Conservation (phyloP, 495 filamentous ascomycete species). For the Tuber aestivum region DNA sequence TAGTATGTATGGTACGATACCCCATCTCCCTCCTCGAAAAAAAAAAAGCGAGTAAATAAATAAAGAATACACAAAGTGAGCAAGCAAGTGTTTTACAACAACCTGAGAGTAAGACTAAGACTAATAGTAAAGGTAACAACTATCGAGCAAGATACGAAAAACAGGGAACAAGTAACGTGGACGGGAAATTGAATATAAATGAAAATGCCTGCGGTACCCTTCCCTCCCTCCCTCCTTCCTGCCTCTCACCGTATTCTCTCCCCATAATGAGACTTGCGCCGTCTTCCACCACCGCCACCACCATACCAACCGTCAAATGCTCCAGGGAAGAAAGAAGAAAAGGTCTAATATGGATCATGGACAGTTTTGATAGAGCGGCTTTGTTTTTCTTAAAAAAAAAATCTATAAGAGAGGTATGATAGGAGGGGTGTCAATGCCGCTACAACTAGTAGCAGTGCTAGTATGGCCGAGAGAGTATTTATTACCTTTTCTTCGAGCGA, state of each 20-base stretch:
- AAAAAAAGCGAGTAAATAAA: neutral
- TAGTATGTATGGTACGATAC: too few relatives aligned
- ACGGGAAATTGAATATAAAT: neutral
- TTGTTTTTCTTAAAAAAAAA: neutral
- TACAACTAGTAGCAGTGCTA: neutral
- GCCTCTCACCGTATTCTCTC: neutral
- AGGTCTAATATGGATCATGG: neutral
- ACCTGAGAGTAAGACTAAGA: neutral
- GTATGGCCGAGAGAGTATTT: neutral
- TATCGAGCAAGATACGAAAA: neutral
- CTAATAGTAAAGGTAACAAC: neutral
- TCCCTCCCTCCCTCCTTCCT: neutral
- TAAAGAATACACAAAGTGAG: neutral
- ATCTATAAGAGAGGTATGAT: neutral
- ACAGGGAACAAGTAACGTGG: neutral
- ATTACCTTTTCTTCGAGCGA: constrained; percentile 32
- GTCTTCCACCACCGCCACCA: neutral
- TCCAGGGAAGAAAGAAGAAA: neutral
- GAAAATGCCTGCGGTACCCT: neutral
- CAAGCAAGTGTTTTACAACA: neutral
- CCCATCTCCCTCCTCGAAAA: neutral
- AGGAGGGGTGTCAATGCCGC: neutral
- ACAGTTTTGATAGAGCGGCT: neutral
- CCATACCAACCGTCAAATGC: neutral
- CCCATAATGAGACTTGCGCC: neutral